Evolutionary conservation across 1,284 basidiomycete species (phyloP).

Genomic region (Vanrija sp.): DNA sequence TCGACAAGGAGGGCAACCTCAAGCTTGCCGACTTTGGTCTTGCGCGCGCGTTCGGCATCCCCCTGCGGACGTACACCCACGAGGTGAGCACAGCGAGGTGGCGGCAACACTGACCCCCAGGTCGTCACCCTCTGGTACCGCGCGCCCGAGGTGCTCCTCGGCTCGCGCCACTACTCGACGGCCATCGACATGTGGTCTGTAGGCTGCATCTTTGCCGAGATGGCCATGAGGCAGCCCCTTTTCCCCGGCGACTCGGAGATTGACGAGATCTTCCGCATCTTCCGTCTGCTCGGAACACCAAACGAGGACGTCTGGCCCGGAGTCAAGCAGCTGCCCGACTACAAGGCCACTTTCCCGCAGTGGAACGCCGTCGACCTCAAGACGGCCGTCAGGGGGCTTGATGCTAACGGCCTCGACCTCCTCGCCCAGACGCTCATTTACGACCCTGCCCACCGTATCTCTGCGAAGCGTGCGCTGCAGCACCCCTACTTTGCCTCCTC

Average conservation of each 20-base stretch:
- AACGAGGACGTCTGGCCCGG: conserved; percentile 91
- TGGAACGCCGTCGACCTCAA: conserved; percentile 67
- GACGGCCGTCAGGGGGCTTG: conserved; percentile 64
- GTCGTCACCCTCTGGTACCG: conserved; percentile 99
- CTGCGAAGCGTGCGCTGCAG: conserved; percentile 77
- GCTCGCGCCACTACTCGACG: conserved; percentile 95
- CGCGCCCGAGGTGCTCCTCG: conserved; percentile 94
- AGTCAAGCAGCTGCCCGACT: conserved; percentile 83
- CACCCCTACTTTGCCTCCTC: conserved; percentile 69
- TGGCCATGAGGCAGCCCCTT: conserved; percentile 71
- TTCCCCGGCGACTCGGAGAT: conserved; percentile 99
- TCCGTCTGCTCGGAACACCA: conserved; percentile 92
- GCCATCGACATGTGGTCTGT: conserved; percentile 99
- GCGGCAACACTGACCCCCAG: conserved; percentile 52
- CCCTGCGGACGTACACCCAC: conserved; percentile 93
- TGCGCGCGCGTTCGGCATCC: conserved; percentile 91
- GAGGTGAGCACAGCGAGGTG: no score
- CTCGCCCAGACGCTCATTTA: conserved; percentile 80
- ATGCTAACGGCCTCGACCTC: conserved; percentile 70
- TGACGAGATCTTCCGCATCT: conserved; percentile 99
- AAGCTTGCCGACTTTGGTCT: conserved; percentile 95
- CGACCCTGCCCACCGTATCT: conserved; percentile 90
- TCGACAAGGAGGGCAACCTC: conserved; percentile 94
- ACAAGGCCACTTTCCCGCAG: conserved; percentile 94
- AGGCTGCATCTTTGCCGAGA: conserved; percentile 98